Conservation (phyloP, 2,329 filamentous ascomycete genomes). For the Diatrype stigma region DNA sequence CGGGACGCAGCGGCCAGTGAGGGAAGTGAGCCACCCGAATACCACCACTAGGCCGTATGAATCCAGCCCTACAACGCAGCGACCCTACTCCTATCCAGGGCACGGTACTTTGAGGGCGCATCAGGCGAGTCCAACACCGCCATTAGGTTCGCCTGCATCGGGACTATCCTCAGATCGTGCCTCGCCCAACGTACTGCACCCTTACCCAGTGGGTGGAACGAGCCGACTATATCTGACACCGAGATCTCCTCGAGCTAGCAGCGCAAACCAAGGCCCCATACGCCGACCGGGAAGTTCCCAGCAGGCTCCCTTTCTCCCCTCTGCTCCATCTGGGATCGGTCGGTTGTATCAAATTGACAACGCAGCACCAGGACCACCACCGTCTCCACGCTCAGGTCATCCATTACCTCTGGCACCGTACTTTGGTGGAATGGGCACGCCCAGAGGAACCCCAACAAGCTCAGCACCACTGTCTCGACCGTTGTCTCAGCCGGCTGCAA, state of each 20-base stretch:
- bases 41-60: slow-evolving; percentile 15
- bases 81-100: slow-evolving; percentile 17
- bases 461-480: slow-evolving; percentile 18
- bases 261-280: slow-evolving; percentile 35
- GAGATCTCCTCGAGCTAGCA: slow-evolving; percentile 53
- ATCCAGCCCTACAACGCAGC: slow-evolving; percentile 20
- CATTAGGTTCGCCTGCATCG: slow-evolving; percentile 14
- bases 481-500: slow-evolving; percentile 19
- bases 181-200: slow-evolving; percentile 27
- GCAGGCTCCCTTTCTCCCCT: slow-evolving; percentile 19
- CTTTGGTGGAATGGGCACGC: slow-evolving; percentile 16
- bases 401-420: slow-evolving; percentile 21
- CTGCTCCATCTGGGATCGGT: slow-evolving; percentile 11
- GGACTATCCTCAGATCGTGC: slow-evolving; percentile 26
- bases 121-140: slow-evolving; percentile 14
- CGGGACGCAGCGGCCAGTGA: slow-evolving; percentile 12
- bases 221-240: slow-evolving; percentile 53
- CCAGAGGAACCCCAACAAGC: slow-evolving; percentile 16
- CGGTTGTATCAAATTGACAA: slow-evolving; percentile 15
- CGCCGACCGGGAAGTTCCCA: slow-evolving; percentile 26
- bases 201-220: slow-evolving; percentile 26
- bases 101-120: slow-evolving; percentile 17
- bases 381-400: slow-evolving; percentile 15
- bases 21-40: slow-evolving; percentile 10
- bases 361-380: slow-evolving; percentile 13